Percentiles rank a stretch among this genome's conserved stretches.
phyloP scores from a whole-genome alignment of 176 grass and related monocot genomes.

The Musa acuminata region DNA sequence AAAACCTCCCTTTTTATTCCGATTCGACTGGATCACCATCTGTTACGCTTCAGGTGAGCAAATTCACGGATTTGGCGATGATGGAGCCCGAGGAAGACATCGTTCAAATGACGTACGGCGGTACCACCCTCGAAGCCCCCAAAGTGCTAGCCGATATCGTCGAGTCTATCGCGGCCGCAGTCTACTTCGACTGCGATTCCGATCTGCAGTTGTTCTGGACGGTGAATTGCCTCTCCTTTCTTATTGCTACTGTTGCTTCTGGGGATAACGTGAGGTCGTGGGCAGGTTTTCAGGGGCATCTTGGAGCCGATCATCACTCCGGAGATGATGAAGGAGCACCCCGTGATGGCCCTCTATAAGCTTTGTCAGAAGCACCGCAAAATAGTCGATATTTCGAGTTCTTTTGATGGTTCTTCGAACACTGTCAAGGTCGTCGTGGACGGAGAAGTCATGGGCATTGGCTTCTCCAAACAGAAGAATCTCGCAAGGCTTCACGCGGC shows the following conservation, averaged over 20 bases:
- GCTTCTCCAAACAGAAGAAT: conserved; percentile 49
- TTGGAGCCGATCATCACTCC: conserved; percentile 68
- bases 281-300: conserved; percentile 44
- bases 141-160: conserved; percentile 79
- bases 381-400: conserved; percentile 32
- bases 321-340: conserved; percentile 66
- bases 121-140: conserved; percentile 48
- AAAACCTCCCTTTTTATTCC: too few relatives aligned
- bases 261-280: too few relatives aligned
- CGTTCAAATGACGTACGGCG: conserved; percentile 29
- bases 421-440: conserved; percentile 47
- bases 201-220: conserved; percentile 60
- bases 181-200: conserved; percentile 67
- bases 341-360: conserved; percentile 46
- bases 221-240: conserved; percentile 14
- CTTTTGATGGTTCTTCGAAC: conserved; percentile 33
- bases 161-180: conserved; percentile 55
- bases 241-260: neutral
- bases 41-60: conserved; percentile 31
- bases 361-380: conserved; percentile 64
- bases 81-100: conserved; percentile 34
- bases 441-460: conserved; percentile 41
- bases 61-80: conserved; percentile 42
- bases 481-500: conserved; percentile 71
- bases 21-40: too few relatives aligned